Percentiles rank a stretch among this genome's conserved stretches.
Conservation (phyloP, 306 rosid species). For the cucumber (Cucumis sativus) region Cucumber_9930_V3 NC_026660.2:27461001-27461500, state of each 20-base stretch:
- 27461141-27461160: background rate
- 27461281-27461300: background rate
- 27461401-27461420: slow-evolving; percentile 31
- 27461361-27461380: slow-evolving; percentile 20
- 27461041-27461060: background rate
- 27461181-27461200: background rate
- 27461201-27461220: background rate
- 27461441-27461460: no score
- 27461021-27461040: background rate
- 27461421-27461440: no score
- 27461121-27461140: background rate
- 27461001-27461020: background rate
- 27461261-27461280: background rate
- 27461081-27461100: background rate
- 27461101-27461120: background rate
- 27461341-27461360: background rate
- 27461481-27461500: no score
- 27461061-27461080: background rate
- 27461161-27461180: background rate
- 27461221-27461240: background rate
- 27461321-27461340: background rate
- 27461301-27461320: background rate
- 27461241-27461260: background rate
- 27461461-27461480: no score
- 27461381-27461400: slow-evolving; percentile 29